phyloP scores from a whole-genome alignment of 1,139 yeast genomes.

The Hemisphaericaspora lyxosophila region DNA sequence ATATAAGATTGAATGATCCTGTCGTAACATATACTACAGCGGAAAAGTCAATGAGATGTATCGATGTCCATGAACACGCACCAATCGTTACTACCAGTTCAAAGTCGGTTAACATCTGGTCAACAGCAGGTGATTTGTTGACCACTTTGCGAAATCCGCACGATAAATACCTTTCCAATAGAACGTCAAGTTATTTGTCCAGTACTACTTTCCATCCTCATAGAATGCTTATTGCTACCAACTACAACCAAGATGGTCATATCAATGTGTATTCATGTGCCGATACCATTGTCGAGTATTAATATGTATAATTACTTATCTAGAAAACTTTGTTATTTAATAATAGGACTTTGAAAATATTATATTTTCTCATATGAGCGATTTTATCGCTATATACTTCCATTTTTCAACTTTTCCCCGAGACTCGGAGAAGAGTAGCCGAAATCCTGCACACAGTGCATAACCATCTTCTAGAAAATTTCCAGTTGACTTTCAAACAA shows the following conservation, averaged over 20 bases:
- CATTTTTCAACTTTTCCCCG: background rate
- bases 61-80: slow-evolving; percentile 93
- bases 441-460: too few species aligned
- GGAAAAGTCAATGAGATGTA: slow-evolving; percentile 65
- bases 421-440: background rate
- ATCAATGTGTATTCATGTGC: slow-evolving; percentile 60
- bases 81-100: slow-evolving; percentile 90
- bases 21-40: slow-evolving; percentile 60
- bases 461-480: background rate
- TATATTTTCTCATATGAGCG: too few species aligned
- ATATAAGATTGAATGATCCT: slow-evolving; percentile 72
- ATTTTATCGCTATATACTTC: slow-evolving; percentile 3
- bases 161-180: slow-evolving; percentile 38
- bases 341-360: too few species aligned
- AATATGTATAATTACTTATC: slow-evolving; percentile 3
- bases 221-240: slow-evolving; percentile 87
- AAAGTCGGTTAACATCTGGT: slow-evolving; percentile 78
- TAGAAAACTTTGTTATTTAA: background rate
- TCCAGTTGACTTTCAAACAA: too few species aligned
- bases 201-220: slow-evolving; percentile 87
- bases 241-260: slow-evolving; percentile 75
- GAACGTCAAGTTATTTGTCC: slow-evolving; percentile 58
- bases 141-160: slow-evolving; percentile 61
- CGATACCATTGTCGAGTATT: slow-evolving; percentile 42
- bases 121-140: slow-evolving; percentile 77